Evolutionary conservation across 768 basidiomycete genomes (phyloP), one percentile per base, ranked within the genome.

Genomic region (Fistulinella prunicolor): DNA sequence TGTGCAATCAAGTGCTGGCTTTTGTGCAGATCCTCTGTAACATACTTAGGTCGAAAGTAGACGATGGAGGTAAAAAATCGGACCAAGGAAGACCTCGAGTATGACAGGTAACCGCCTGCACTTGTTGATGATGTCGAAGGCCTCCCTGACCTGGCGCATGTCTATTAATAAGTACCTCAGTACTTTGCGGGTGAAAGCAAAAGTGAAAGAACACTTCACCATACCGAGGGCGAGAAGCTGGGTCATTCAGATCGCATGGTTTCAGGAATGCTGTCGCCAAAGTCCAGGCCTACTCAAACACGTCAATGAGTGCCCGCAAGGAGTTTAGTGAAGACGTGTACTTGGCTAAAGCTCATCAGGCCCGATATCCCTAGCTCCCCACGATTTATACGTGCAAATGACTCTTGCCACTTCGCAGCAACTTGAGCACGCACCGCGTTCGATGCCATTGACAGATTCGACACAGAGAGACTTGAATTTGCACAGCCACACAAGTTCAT

Each of bases 61-160:
- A 41, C 30, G 17, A 45, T 10, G 17, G 20, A 28, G 20, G 14
- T 13, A 16, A 35, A 32, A 4, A 38, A 44, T 48, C 81, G 44
- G 44, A 87, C 88, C 84, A 22, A 89, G 74, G 59, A 86, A 89
- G 10, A 75, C 77, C 58, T 91, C 88, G 20, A 89, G 65, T 48
- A 89, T 68, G 41, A 78, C 75, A 9, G 83, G 78, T 16, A 89
- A 64, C 65, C 81, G 77, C 53, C 80, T 75, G 42, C 77, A 75
- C 51, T 76, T 75, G 50, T 77, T 79, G 28, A 90, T 70, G 7
- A 77, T 54, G 30, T 75, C 78, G 53, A 89, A 81, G 10, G 86
- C 83, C 13, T 68, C 69, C 38, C 75, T 73, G 6, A 85, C 73
- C 30, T 66, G 63, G 21, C 71, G 70, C 59, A 77, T 68, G 60